Conservation (phyloP, 306 rosid genomes). For the Mimosa bimucronata region DNA sequence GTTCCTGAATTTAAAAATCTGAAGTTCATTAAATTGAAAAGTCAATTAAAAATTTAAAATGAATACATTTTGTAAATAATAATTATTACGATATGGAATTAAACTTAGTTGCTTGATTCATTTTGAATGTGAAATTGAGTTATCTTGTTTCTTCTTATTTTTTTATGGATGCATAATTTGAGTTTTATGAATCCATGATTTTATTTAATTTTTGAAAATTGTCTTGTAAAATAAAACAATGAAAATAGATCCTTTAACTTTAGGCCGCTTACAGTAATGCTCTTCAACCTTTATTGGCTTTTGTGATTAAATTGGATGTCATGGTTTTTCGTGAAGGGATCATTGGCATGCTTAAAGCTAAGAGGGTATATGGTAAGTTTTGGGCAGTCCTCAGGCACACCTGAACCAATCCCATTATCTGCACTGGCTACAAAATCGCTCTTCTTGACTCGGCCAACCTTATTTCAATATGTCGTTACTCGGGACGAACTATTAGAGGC, state of each 20-base stretch:
- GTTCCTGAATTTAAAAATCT: too few relatives aligned
- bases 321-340: slow-evolving; percentile 62
- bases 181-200: neutral
- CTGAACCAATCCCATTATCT: slow-evolving; percentile 86
- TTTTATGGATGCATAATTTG: neutral
- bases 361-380: slow-evolving; percentile 83
- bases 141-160: neutral
- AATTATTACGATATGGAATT: neutral
- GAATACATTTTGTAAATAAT: too few relatives aligned
- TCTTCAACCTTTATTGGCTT: neutral
- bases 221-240: neutral
- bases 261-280: neutral
- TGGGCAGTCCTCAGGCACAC: slow-evolving; percentile 87
- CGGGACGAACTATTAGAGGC: slow-evolving; percentile 74
- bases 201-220: neutral
- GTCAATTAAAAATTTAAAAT: too few relatives aligned
- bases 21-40: too few relatives aligned
- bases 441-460: slow-evolving; percentile 80
- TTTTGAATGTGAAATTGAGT: neutral
- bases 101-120: neutral
- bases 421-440: slow-evolving; percentile 66
- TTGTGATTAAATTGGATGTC: neutral
- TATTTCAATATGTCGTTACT: slow-evolving; percentile 59
- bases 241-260: neutral
- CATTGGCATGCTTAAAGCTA: slow-evolving; percentile 72